Evolutionary conservation across 495 filamentous ascomycete species (phyloP).

Genomic region (Talaromyces thailandensis): DNA sequence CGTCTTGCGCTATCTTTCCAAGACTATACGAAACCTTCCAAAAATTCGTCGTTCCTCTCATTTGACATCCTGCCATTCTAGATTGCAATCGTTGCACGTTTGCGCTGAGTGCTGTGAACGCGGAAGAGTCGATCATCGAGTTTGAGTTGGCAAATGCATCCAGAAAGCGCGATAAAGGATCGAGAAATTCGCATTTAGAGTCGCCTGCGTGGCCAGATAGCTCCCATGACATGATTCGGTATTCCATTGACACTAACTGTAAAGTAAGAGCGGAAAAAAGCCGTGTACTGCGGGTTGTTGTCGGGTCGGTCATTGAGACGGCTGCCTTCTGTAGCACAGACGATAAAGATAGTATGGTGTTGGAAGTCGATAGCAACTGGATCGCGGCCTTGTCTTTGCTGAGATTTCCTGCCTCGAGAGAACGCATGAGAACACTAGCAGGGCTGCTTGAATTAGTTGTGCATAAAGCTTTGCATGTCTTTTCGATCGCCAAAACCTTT

Average conservation of each 20-base stretch:
- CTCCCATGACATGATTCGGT: conserved; percentile 62
- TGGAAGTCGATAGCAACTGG: conserved; percentile 63
- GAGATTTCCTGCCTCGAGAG: conserved; percentile 33
- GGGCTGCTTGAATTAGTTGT: conserved; percentile 52
- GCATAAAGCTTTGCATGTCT: conserved; percentile 31
- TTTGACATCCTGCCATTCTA: background rate
- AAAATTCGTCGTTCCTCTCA: background rate
- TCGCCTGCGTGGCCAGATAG: conserved; percentile 61
- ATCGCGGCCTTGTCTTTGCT: conserved; percentile 51
- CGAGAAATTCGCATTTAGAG: conserved; percentile 56
- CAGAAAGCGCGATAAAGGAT: conserved; percentile 60
- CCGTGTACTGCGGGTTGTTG: conserved; percentile 39
- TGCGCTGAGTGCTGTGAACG: conserved; percentile 31
- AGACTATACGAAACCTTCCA: conserved; percentile 25
- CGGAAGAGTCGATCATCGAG: conserved; percentile 26
- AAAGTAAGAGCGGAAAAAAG: conserved; percentile 46
- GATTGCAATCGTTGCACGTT: conserved; percentile 32
- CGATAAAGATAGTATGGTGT: conserved; percentile 54
- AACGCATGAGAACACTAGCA: conserved; percentile 47
- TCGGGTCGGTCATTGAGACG: conserved; percentile 29
- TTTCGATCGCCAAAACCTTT: conserved; percentile 41
- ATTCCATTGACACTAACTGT: conserved; percentile 58
- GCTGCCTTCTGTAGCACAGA: conserved; percentile 24
- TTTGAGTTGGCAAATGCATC: conserved; percentile 49
- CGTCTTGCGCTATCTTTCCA: conserved; percentile 37